phyloP scores from a whole-genome alignment of 73 alveolate genomes.

The Tetrahymena malaccensis region DNA sequence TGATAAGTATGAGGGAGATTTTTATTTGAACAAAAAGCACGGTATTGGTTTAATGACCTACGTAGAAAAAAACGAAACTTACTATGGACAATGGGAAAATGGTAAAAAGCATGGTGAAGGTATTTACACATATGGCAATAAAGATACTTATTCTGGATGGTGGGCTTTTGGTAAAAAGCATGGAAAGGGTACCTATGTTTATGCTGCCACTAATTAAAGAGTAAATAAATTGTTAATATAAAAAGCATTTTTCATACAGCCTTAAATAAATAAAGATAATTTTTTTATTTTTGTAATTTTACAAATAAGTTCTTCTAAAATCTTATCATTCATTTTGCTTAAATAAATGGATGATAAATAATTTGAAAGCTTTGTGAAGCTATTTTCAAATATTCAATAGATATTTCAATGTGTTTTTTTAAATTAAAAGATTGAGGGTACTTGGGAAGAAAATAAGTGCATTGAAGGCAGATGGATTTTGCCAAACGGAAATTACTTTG shows the following conservation, averaged over 20 bases:
- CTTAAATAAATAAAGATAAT: too few relatives aligned
- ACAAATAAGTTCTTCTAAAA: too few relatives aligned
- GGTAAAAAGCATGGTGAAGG: conserved; percentile 98
- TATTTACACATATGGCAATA: conserved; percentile 77
- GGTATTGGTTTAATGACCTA: conserved; percentile 86
- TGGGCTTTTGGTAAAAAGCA: conserved; percentile 95
- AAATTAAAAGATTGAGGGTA: conserved; percentile 57
- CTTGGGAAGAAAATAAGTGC: conserved; percentile 73
- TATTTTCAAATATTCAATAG: neutral
- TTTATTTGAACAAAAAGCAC: conserved; percentile 67
- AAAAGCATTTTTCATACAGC: too few relatives aligned
- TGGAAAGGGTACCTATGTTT: conserved; percentile 84
- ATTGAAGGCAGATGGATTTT: conserved; percentile 77
- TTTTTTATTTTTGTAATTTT: too few relatives aligned
- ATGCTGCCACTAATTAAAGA: conserved; percentile 87
- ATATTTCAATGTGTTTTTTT: too few relatives aligned
- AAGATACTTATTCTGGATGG: conserved; percentile 91
- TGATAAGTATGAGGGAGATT: conserved; percentile 81
- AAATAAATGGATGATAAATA: neutral
- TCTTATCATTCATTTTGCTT: neutral
- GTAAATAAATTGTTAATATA: conserved; percentile 13
- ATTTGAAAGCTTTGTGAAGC: neutral
- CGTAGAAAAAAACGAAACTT: conserved; percentile 74
- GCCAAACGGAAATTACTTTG: conserved; percentile 90
- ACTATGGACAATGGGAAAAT: conserved; percentile 95